These are phyloP conservation scores for Ophiosphaerella narmari DNA, from an alignment of 2,329 filamentous ascomycete species.

Conservation along the genomic window DNA sequence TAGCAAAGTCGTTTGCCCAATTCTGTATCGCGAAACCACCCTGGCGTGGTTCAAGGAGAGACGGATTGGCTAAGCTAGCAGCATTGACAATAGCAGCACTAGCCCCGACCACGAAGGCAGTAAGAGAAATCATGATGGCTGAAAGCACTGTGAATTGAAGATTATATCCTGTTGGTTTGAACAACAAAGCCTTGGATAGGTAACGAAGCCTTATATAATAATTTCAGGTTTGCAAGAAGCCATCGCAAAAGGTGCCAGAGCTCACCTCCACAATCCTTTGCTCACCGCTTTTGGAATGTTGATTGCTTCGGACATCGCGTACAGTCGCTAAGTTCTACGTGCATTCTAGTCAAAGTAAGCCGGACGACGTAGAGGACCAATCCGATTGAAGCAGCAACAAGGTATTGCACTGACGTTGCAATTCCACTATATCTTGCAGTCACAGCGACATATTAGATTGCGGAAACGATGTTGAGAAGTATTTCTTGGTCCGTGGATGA, in stretches of 20 bases:
- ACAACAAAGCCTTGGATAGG: not conserved
- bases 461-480: not conserved
- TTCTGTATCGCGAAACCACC: conserved; percentile 5
- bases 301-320: no score
- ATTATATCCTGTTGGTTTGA: no score
- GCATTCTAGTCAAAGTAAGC: not conserved
- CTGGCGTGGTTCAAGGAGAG: not conserved
- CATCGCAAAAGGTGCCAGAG: not conserved
- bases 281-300: no score
- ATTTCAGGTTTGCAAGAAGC: no score
- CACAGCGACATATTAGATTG: not conserved
- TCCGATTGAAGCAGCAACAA: not conserved
- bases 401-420: not conserved
- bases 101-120: not conserved
- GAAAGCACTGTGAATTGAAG: no score
- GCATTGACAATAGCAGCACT: not conserved
- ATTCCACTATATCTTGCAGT: not conserved
- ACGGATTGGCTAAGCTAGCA: not conserved
- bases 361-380: not conserved
- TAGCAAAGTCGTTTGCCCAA: conserved; percentile 9
- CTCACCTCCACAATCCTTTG: no score
- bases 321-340: no score
- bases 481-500: not conserved
- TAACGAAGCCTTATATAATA: not conserved
- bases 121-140: not conserved